Evolutionary conservation across 2,329 filamentous ascomycete genomes (phyloP).

Genomic region (Aspergillus japonicus): DNA sequence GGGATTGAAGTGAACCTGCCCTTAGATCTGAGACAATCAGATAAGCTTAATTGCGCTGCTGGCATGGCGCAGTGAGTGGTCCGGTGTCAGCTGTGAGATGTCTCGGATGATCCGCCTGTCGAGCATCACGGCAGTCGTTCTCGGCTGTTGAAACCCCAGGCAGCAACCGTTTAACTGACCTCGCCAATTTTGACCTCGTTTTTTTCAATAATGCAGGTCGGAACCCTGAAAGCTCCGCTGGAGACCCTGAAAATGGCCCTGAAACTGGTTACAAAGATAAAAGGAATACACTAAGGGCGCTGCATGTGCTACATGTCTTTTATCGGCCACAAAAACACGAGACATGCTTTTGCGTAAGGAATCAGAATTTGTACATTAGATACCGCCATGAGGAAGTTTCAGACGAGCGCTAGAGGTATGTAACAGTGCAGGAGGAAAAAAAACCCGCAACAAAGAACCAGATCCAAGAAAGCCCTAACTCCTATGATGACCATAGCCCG

Average conservation of each 20-base stretch:
- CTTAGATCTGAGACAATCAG: slow-evolving; percentile 15
- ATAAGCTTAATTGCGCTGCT: slow-evolving; percentile 22
- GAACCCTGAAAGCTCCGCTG: slow-evolving; percentile 1
- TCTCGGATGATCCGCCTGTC: slow-evolving; percentile 21
- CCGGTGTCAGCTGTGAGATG: slow-evolving; percentile 10
- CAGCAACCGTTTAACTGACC: slow-evolving; percentile 3
- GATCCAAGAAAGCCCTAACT: slow-evolving; percentile 19
- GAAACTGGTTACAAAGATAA: background rate
- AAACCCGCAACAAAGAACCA: slow-evolving; percentile 4
- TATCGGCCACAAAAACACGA: background rate
- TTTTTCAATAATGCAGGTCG: background rate
- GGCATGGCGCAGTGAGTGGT: slow-evolving; percentile 13
- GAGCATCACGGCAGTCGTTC: slow-evolving; percentile 27
- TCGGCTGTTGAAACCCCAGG: slow-evolving; percentile 29
- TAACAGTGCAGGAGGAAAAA: slow-evolving; percentile 4
- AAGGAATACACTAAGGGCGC: background rate
- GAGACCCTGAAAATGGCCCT: background rate
- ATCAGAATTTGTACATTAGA: slow-evolving; percentile 6
- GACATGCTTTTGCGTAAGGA: slow-evolving; percentile 2
- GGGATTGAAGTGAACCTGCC: background rate
- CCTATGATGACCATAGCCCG: slow-evolving; percentile 19
- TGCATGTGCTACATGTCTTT: background rate
- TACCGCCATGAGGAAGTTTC: background rate
- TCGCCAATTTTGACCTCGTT: background rate
- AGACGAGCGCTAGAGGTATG: slow-evolving; percentile 1